Conservation (phyloP, 495 filamentous ascomycete genomes). For the Daldinia childiae region DNA sequence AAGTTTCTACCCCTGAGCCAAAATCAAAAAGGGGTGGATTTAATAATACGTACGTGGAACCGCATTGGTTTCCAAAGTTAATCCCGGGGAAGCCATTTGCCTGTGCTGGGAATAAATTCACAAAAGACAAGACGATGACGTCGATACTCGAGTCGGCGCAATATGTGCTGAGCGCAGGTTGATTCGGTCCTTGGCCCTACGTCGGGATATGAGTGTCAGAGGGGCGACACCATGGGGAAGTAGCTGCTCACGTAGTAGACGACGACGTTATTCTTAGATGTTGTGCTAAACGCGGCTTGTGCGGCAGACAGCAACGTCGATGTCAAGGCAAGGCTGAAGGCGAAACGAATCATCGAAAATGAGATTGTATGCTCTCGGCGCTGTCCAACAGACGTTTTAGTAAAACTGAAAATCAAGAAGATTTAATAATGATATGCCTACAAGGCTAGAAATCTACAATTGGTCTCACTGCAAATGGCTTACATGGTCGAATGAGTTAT, state of each 20-base stretch:
- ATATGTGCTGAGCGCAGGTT: conserved; percentile 61
- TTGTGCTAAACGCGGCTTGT: conserved; percentile 29
- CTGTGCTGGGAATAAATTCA: conserved; percentile 69
- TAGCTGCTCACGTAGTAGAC: conserved; percentile 59
- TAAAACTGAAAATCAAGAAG: neutral
- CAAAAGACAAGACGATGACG: conserved; percentile 73
- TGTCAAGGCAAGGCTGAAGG: conserved; percentile 2
- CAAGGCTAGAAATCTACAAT: neutral
- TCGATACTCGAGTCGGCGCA: conserved; percentile 69
- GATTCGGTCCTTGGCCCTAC: conserved; percentile 58
- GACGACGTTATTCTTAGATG: conserved; percentile 56
- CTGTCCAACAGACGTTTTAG: neutral
- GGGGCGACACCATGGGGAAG: neutral
- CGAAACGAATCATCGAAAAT: conserved; percentile 22
- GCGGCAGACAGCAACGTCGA: conserved; percentile 15
- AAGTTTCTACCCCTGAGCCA: neutral
- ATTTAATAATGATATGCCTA: neutral
- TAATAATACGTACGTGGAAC: conserved; percentile 38
- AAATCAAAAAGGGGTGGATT: neutral
- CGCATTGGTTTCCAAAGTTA: conserved; percentile 75
- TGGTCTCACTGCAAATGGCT: neutral
- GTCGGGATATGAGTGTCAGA: neutral
- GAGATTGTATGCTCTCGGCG: neutral
- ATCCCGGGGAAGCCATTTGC: conserved; percentile 64
- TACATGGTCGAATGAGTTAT: neutral